These are phyloP conservation scores for Heliosperma pusillum DNA, from an alignment of 148 eudicot genomes.

Conservation along the genomic window DNA sequence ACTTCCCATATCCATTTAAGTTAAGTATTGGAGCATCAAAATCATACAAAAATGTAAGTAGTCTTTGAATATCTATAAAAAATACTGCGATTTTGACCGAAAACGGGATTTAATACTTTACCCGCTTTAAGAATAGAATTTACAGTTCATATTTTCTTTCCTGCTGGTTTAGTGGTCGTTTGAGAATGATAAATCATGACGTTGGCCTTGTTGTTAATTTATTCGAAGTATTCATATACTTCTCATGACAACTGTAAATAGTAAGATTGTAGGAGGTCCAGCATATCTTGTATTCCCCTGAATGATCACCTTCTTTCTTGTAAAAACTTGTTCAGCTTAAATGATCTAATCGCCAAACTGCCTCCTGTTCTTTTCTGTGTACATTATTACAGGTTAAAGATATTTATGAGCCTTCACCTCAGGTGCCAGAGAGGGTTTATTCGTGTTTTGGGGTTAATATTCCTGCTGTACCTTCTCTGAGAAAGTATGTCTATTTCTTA, in stretches of 20 bases:
- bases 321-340: neutral
- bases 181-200: neutral
- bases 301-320: neutral
- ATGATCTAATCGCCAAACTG: slow-evolving; percentile 4
- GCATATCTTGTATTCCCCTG: neutral
- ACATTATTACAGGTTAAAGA: slow-evolving; percentile 56
- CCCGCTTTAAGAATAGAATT: neutral
- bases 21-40: neutral
- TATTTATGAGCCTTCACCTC: slow-evolving; percentile 48
- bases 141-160: neutral
- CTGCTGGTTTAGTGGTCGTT: neutral
- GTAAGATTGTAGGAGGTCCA: slow-evolving; percentile 3
- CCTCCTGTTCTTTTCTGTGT: neutral
- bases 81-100: no score
- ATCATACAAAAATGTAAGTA: neutral
- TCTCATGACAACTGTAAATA: neutral
- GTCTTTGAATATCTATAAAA: neutral
- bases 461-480: slow-evolving; percentile 72
- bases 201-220: neutral
- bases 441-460: slow-evolving; percentile 66
- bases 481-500: slow-evolving; percentile 47
- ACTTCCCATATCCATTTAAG: neutral
- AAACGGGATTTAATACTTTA: neutral
- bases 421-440: slow-evolving; percentile 56
- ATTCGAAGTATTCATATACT: neutral